Evolutionary conservation across 441 rosid genomes (phyloP).

Genomic region (Breynia disticha): DNA sequence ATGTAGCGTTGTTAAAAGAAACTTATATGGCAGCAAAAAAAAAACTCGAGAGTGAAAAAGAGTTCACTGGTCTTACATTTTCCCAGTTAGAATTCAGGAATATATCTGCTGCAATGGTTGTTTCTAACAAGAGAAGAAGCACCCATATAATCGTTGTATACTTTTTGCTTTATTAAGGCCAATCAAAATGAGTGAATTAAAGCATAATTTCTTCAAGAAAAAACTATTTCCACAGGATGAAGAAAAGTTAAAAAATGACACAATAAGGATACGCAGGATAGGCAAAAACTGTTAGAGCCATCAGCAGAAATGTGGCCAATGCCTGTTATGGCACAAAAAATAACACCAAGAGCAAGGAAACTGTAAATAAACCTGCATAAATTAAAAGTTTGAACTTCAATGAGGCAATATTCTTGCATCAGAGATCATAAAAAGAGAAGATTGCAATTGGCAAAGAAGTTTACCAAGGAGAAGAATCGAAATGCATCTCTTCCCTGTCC

Average conservation of each 20-base stretch:
- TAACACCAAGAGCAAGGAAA: slow-evolving; percentile 27
- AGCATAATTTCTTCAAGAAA: background rate
- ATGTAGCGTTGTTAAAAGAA: too few relatives aligned
- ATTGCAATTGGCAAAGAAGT: too few relatives aligned
- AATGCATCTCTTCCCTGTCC: slow-evolving; percentile 36
- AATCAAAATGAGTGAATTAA: slow-evolving; percentile 1
- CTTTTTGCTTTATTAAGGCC: slow-evolving; percentile 23
- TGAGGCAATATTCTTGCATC: background rate
- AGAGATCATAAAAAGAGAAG: background rate
- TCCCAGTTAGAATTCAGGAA: slow-evolving; percentile 47
- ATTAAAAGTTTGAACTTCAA: too few relatives aligned
- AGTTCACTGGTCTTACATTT: slow-evolving; percentile 20
- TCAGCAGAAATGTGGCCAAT: slow-evolving; percentile 41
- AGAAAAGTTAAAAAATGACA: background rate
- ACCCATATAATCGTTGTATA: slow-evolving; percentile 27
- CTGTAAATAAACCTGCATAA: slow-evolving; percentile 39
- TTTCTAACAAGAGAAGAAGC: slow-evolving; percentile 36
- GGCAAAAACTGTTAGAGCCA: slow-evolving; percentile 35
- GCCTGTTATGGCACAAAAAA: slow-evolving; percentile 41
- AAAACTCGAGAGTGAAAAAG: too few relatives aligned
- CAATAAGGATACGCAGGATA: slow-evolving; percentile 41
- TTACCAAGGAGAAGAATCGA: too few relatives aligned
- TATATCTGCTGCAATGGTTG: slow-evolving; percentile 31
- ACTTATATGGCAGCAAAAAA: too few relatives aligned
- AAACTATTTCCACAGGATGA: too few relatives aligned